phyloP scores from a whole-genome alignment of 305 asterid genomes.

The Lippia alba region DNA sequence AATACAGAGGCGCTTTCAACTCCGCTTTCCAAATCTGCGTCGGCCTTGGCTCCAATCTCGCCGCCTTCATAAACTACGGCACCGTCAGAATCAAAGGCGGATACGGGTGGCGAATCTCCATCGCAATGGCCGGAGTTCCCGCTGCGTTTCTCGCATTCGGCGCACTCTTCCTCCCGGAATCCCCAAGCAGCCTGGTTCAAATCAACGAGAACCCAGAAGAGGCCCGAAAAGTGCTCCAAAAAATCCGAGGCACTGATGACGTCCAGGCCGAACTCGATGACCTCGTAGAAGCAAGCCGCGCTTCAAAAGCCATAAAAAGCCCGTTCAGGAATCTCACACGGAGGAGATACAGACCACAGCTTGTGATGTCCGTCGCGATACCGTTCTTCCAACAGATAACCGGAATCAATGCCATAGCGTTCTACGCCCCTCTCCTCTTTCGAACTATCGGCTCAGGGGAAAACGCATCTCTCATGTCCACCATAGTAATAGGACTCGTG shows the following conservation, averaged over 20 bases:
- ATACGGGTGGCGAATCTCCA: slow-evolving; percentile 71
- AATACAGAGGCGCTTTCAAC: slow-evolving; percentile 60
- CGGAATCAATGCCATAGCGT: slow-evolving; percentile 45
- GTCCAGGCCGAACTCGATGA: slow-evolving; percentile 66
- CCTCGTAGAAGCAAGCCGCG: slow-evolving; percentile 38
- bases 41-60: slow-evolving; percentile 48
- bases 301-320: slow-evolving; percentile 39
- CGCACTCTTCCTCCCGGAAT: slow-evolving; percentile 64
- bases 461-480: slow-evolving; percentile 42
- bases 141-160: slow-evolving; percentile 54
- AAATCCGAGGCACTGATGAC: slow-evolving; percentile 51
- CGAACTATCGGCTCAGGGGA: slow-evolving; percentile 46
- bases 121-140: slow-evolving; percentile 62
- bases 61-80: slow-evolving; percentile 62
- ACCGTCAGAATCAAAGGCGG: slow-evolving; percentile 53
- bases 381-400: slow-evolving; percentile 57
- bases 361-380: slow-evolving; percentile 47
- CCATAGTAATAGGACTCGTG: slow-evolving; percentile 35
- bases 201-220: slow-evolving; percentile 39
- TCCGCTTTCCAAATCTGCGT: slow-evolving; percentile 51
- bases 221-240: slow-evolving; percentile 47
- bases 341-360: slow-evolving; percentile 50
- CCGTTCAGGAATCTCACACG: slow-evolving; percentile 39
- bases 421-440: slow-evolving; percentile 52
- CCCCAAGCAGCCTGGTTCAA: slow-evolving; percentile 65